phyloP scores from a whole-genome alignment of 108 stramenopile genomes.

The Cyclostephanos invisitatus region DNA sequence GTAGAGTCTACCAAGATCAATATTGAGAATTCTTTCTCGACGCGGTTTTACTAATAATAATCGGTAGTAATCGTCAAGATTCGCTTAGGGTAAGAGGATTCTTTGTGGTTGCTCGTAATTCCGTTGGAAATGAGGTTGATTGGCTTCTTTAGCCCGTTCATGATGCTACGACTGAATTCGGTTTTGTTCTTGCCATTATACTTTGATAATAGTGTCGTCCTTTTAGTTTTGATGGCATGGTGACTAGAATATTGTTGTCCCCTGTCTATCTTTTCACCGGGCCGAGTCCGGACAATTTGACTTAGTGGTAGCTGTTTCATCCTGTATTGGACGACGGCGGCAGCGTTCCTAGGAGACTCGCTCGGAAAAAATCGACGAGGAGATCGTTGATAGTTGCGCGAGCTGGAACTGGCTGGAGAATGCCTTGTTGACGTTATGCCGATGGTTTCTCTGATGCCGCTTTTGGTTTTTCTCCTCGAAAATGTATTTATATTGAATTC shows the following conservation, averaged over 20 bases:
- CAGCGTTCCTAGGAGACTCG: neutral
- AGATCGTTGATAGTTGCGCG: neutral
- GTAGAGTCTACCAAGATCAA: neutral
- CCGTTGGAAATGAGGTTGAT: constrained; percentile 1
- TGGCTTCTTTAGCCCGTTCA: neutral
- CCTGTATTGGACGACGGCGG: no score
- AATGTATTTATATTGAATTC: neutral
- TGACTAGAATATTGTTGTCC: neutral
- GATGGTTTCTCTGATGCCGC: neutral
- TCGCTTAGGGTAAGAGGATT: neutral
- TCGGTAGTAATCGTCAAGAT: neutral
- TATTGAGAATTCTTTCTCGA: neutral
- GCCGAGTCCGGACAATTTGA: neutral
- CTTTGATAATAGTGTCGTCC: neutral
- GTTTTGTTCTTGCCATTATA: constrained; percentile 1
- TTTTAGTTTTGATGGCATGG: neutral
- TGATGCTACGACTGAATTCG: neutral
- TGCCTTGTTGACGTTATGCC: neutral
- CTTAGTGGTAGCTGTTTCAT: neutral
- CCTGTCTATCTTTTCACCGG: neutral
- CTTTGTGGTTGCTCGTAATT: neutral
- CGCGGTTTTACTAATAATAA: neutral
- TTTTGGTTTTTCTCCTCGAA: constrained; percentile 2
- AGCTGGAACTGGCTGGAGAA: neutral
- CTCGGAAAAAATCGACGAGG: neutral